Conservation (phyloP, 306 rosid species). For the Cajanus cajan region DNA sequence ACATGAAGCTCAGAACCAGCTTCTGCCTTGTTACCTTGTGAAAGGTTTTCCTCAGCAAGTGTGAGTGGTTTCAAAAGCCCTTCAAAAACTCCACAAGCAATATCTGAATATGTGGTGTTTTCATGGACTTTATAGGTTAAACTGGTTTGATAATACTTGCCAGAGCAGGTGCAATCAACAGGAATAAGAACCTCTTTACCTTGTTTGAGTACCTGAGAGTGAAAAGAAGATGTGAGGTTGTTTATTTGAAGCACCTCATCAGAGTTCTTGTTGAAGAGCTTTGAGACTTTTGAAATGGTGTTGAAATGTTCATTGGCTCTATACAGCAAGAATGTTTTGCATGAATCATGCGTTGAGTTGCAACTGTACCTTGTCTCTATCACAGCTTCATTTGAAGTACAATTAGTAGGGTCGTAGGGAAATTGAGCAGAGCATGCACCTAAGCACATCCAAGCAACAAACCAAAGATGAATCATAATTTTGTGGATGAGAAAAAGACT, state of each 20-base stretch:
- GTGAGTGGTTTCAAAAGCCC: conserved; percentile 52
- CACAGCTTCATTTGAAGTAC: conserved; percentile 22
- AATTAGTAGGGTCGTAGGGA: conserved; percentile 39
- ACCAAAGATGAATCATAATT: conserved; percentile 42
- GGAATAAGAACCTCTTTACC: conserved; percentile 66
- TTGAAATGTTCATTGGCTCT: conserved; percentile 47
- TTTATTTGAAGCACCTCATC: conserved; percentile 37
- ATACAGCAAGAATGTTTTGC: conserved; percentile 59
- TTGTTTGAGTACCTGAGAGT: conserved; percentile 35
- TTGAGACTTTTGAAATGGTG: conserved; percentile 41
- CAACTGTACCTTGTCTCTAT: conserved; percentile 58
- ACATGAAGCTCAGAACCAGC: conserved; percentile 43
- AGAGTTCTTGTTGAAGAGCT: conserved; percentile 33
- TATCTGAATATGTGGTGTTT: conserved; percentile 29
- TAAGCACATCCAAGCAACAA: conserved; percentile 39
- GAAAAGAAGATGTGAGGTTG: conserved; percentile 38
- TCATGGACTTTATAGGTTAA: conserved; percentile 35
- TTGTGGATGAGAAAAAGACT: background rate
- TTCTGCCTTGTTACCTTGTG: conserved; percentile 15
- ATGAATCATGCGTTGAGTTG: conserved; percentile 42
- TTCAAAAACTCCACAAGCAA: conserved; percentile 62
- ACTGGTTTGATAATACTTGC: conserved; percentile 41
- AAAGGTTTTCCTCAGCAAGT: conserved; percentile 36
- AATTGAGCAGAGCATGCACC: conserved; percentile 42
- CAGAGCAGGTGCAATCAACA: conserved; percentile 50